Evolutionary conservation across 768 basidiomycete genomes (phyloP), one percentile per base, ranked within the genome.

Genomic region (Mycena indigotica): DNA sequence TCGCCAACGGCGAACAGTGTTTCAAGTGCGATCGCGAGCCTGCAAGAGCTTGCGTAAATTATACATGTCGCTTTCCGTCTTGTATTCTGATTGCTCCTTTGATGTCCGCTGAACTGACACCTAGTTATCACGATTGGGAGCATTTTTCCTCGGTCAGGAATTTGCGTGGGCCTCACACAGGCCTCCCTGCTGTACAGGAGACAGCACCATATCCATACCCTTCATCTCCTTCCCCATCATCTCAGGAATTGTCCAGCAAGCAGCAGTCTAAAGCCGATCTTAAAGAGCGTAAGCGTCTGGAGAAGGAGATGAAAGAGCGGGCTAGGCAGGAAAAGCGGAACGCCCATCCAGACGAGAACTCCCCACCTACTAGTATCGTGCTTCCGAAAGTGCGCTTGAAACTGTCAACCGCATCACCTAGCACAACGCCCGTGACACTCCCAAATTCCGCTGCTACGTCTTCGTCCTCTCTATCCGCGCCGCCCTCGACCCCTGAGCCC

Each of bases 141-240:
- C 94, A 96, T 69, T 96, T 95, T 67, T 93, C 91, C 13, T 91
- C 89, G n/a, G 91, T 96, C 57, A 88, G 94, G 45, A 95, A 93
- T 70, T 75, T 94, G 52, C 78, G 78, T 16, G 94, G 94, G 1
- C 94, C 93, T 0, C 93, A 94, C 68, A 75, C 83, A 0, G 94
- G 92, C 6, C 76, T 86, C 16, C 91, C 91, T 3, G 72, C 73
- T 52, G 84, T 92, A 2, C 67, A 71, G 40, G 91, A 93, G 70
- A 70, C 74, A 0, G 69, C 71, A 2, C 63, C 71, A 8, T 66
- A 67, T n/a, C 54, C 69, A 15, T 73, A 68, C 5, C 67, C 68
- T 45, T 55, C 69, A 24, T 63, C 68, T 10, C 62, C 75, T 21
- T 67, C 75, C 16, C 60, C 75, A 17, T 55, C 64, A 12, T 60